Conservation (phyloP, 305 asterid genomes). For the Rubia peregrina region DNA sequence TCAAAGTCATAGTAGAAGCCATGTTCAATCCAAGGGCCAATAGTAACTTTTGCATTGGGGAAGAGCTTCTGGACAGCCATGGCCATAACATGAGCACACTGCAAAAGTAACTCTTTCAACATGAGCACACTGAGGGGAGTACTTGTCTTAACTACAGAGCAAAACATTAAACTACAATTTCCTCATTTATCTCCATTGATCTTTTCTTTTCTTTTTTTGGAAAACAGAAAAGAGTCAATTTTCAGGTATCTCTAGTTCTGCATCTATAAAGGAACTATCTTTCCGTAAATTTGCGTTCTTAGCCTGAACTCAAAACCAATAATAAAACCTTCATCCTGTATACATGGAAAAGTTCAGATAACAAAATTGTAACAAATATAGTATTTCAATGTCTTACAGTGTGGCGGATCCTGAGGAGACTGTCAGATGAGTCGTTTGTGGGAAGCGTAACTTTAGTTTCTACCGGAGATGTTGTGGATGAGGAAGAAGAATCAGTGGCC, state of each 20-base stretch:
- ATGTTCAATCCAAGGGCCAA: slow-evolving; percentile 94
- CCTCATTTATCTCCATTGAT: not conserved
- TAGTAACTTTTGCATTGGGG: slow-evolving; percentile 88
- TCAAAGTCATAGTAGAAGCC: slow-evolving; percentile 96
- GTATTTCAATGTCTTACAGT: slow-evolving; percentile 36
- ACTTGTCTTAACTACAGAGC: not conserved
- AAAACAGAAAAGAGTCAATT: not conserved
- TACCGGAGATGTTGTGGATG: slow-evolving; percentile 1
- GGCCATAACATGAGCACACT: slow-evolving; percentile 99
- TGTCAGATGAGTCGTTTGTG: slow-evolving; percentile 61
- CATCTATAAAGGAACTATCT: not conserved
- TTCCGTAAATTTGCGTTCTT: not conserved
- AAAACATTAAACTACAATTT: not conserved
- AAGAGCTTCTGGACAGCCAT: slow-evolving; percentile 95
- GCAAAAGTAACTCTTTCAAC: slow-evolving; percentile 21
- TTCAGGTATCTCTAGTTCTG: not conserved
- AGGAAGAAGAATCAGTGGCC: slow-evolving; percentile 20
- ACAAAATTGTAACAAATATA: not conserved
- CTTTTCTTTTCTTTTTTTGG: not conserved
- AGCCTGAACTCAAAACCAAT: not conserved
- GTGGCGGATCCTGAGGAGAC: slow-evolving; percentile 78
- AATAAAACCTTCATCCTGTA: no score
- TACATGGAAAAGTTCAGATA: not conserved
- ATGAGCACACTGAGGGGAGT: not conserved
- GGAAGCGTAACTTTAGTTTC: slow-evolving; percentile 53